These are phyloP conservation scores for Mrakia hoshinonis DNA, from an alignment of 768 basidiomycete species.

Conservation along the genomic window DNA sequence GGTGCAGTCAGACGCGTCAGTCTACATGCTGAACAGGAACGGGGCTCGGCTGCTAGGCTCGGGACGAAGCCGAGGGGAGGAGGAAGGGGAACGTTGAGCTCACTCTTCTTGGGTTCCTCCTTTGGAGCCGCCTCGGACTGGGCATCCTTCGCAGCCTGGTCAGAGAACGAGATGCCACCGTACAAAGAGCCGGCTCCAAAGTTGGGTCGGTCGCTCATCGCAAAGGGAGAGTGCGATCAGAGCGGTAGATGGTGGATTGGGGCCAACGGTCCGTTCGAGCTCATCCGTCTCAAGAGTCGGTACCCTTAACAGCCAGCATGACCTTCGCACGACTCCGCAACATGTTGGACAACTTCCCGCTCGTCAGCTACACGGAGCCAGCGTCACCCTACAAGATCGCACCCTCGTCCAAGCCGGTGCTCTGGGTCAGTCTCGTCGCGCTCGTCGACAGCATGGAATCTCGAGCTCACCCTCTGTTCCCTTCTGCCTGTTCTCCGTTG, in stretches of 20 bases:
- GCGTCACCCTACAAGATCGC: no score
- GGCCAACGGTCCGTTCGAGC: no score
- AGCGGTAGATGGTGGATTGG: no score
- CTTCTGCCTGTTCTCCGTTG: background rate
- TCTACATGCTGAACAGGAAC: no score
- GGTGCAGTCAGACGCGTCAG: no score
- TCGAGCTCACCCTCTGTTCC: background rate
- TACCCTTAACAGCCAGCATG: no score
- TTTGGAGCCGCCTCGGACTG: background rate
- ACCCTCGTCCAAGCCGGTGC: background rate
- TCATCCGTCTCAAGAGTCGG: no score
- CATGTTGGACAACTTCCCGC: no score
- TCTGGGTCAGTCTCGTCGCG: background rate
- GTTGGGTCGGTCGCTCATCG: background rate
- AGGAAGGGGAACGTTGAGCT: background rate
- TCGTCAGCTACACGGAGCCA: no score
- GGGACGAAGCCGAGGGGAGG: background rate
- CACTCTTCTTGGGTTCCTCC: constrained; percentile 7
- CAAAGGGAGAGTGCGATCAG: no score
- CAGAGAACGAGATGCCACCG: constrained; percentile 15
- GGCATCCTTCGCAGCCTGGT: background rate
- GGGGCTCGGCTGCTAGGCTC: background rate
- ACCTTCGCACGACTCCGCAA: no score
- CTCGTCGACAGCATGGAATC: background rate
- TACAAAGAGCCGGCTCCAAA: constrained; percentile 20